A percentile compares a stretch with the other conserved stretches of the same genome.
phyloP scores from a whole-genome alignment of 257 asterid species.

The Solanum gracilifrons region DNA sequence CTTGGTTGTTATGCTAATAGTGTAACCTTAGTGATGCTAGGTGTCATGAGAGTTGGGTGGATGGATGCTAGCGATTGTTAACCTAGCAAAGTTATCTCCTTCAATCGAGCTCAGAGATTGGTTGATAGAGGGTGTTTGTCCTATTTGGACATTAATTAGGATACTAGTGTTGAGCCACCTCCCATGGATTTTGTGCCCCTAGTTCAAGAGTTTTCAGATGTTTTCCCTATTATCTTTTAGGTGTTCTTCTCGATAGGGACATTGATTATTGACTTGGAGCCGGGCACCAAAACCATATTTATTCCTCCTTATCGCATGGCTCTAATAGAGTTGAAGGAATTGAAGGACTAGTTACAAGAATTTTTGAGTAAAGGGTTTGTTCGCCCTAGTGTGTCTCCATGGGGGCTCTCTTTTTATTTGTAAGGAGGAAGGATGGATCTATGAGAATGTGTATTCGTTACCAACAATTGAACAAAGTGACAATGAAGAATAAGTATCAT shows the following conservation, averaged over 20 bases:
- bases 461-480: background rate
- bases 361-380: background rate
- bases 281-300: background rate
- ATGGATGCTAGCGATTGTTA: no score
- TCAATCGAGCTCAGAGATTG: background rate
- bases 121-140: background rate
- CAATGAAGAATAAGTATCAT: background rate
- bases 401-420: no score
- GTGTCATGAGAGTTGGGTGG: background rate
- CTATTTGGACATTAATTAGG: background rate
- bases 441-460: background rate
- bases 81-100: background rate
- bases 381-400: background rate
- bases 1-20: background rate
- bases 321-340: background rate
- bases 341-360: background rate
- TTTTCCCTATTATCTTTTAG: background rate
- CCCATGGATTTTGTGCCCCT: background rate
- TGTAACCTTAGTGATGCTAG: background rate
- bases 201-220: background rate
- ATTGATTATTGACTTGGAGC: background rate
- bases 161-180: background rate
- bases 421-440: no score
- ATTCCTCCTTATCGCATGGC: background rate
- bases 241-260: background rate